Evolutionary conservation across 2,329 filamentous ascomycete species (phyloP).

Genomic region (Colletotrichum sansevieriae): DNA sequence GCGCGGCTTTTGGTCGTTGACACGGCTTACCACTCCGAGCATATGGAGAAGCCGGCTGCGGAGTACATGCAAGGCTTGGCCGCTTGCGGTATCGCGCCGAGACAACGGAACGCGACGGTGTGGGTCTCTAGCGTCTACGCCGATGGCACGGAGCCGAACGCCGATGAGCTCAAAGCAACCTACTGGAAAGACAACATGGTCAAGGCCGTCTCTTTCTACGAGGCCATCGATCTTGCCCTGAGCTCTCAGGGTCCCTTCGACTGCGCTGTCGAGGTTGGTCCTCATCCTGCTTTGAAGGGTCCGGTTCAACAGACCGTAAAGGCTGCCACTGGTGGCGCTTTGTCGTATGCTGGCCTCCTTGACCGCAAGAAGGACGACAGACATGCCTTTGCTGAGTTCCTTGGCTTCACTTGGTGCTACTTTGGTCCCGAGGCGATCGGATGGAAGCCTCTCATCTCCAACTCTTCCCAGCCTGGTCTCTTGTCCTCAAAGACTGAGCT

Average conservation of each 20-base stretch:
- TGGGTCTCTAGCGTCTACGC: slow-evolving; percentile 59
- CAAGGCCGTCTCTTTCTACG: slow-evolving; percentile 47
- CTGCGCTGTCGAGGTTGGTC: slow-evolving; percentile 51
- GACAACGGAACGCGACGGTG: slow-evolving; percentile 43
- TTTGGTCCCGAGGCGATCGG: slow-evolving; percentile 45
- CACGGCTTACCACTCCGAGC: slow-evolving; percentile 63
- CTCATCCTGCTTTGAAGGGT: slow-evolving; percentile 56
- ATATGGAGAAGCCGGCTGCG: slow-evolving; percentile 55
- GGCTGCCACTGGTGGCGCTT: slow-evolving; percentile 49
- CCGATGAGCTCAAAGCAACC: slow-evolving; percentile 51
- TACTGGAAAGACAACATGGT: slow-evolving; percentile 51
- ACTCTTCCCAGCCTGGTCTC: slow-evolving; percentile 44
- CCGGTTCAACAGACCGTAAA: slow-evolving; percentile 59
- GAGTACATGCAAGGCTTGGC: slow-evolving; percentile 51
- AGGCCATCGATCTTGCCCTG: slow-evolving; percentile 41
- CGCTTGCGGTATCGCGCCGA: slow-evolving; percentile 47
- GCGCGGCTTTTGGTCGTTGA: slow-evolving; percentile 55
- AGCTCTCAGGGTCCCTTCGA: slow-evolving; percentile 35
- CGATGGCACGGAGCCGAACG: slow-evolving; percentile 39
- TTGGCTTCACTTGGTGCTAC: slow-evolving; percentile 51
- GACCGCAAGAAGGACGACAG: slow-evolving; percentile 49
- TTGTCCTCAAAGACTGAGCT: slow-evolving; percentile 45
- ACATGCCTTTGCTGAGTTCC: slow-evolving; percentile 49
- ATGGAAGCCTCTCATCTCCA: slow-evolving; percentile 45
- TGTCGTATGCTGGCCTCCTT: slow-evolving; percentile 52